Conservation (phyloP, 495 filamentous ascomycete species). For the Penicillium atrosanguineum region DNA sequence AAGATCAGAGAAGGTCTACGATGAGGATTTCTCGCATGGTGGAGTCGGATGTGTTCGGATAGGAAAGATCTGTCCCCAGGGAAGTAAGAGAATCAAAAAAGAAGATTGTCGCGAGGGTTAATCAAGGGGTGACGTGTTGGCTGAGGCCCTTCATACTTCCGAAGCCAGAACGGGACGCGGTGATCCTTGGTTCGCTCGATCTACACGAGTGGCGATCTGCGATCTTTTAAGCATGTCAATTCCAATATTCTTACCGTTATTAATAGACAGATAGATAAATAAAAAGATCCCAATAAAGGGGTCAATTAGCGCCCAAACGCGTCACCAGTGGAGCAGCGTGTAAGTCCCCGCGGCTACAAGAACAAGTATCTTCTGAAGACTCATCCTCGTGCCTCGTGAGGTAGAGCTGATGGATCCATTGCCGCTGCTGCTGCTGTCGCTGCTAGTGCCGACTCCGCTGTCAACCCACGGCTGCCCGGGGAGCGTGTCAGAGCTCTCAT, state of each 20-base stretch:
- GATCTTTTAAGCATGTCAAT: background rate
- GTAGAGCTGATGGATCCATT: no score
- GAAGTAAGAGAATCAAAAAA: constrained; percentile 1
- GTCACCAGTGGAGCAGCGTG: background rate
- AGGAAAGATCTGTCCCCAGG: background rate
- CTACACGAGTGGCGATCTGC: background rate
- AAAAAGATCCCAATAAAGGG: background rate
- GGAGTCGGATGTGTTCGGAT: constrained; percentile 1
- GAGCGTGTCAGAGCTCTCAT: no score
- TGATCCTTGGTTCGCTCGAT: constrained; percentile 3
- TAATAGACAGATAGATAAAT: background rate
- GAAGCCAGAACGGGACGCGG: constrained; percentile 5
- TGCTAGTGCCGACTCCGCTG: no score
- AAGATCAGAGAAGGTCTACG: background rate
- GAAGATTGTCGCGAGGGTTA: background rate
- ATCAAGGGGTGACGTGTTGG: constrained; percentile 10
- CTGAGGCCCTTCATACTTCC: constrained; percentile 18
- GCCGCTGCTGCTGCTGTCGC: no score
- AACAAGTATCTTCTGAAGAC: no score
- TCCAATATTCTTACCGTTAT: background rate
- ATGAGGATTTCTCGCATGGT: background rate
- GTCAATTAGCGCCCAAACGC: background rate
- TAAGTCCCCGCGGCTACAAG: no score
- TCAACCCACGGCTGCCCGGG: no score
- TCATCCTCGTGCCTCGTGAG: no score